These are phyloP conservation scores for Meyerozyma guilliermondii DNA, from an alignment of 1,139 yeast species.

Conservation along the genomic window DNA sequence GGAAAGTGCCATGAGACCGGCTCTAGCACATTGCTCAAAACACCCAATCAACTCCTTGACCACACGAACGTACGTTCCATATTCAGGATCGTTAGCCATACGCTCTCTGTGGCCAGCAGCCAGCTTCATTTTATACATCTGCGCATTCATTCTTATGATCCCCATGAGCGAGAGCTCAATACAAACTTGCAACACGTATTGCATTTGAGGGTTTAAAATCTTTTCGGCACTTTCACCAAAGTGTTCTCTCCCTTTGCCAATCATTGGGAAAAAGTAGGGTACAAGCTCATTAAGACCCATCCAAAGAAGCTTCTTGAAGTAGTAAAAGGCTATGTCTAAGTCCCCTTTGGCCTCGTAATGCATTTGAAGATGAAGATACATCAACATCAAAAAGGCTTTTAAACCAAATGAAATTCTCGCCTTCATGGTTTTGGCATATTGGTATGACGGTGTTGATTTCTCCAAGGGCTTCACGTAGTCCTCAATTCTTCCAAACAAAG, in stretches of 20 bases:
- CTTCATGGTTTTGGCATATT: conserved; percentile 2
- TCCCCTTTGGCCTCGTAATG: conserved; percentile 32
- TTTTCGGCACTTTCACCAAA: conserved; percentile 2
- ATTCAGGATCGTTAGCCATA: background rate
- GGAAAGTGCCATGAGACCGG: conserved; percentile 1
- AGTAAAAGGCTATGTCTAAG: conserved; percentile 25
- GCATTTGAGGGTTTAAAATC: conserved; percentile 1
- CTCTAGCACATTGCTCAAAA: background rate
- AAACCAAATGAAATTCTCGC: conserved; percentile 4
- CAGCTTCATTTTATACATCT: background rate
- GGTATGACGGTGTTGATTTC: background rate
- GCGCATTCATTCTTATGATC: background rate
- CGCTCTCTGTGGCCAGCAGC: background rate
- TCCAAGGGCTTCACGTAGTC: conserved; percentile 3
- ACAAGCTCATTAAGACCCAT: conserved; percentile 29
- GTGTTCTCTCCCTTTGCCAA: conserved; percentile 23
- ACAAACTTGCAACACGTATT: background rate
- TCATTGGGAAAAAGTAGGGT: conserved; percentile 33
- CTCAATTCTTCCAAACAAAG: background rate
- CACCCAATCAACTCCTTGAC: background rate
- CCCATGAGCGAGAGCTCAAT: background rate
- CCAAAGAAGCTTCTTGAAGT: conserved; percentile 29
- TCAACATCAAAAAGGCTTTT: conserved; percentile 28
- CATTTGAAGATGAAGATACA: conserved; percentile 32
- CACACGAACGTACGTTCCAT: background rate